Evolutionary conservation across 2,329 filamentous ascomycete species (phyloP), one percentile per base, ranked within the genome.

Genomic region (Pseudogymnoascus sp.): DNA sequence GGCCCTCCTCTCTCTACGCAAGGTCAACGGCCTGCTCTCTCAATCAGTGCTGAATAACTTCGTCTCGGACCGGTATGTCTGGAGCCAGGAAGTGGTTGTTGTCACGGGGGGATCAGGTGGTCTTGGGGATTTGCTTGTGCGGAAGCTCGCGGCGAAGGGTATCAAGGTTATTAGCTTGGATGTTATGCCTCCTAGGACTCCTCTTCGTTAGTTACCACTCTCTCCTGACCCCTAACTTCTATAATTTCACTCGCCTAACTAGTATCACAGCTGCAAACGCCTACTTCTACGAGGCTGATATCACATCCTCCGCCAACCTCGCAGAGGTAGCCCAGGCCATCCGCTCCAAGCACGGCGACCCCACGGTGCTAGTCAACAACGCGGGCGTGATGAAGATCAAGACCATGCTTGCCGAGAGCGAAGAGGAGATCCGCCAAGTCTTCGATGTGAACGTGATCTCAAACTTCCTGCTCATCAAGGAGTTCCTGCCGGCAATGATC

Each of bases 81-180:
- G 88, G 85, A 78, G 78, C 31, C 81, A 80, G 59, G 89, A 91
- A 75, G 78, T 91, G 44, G 86, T 89, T 2, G 77, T 92, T 40
- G 81, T 93, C n/a, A 91, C 89, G 0, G 90, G 90, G 5, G 90
- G 89, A 5, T 84, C 86, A 56, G 84, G 84, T 66, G 90, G 89
- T 0, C 91, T 93, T 68, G 89, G 90, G 5, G 83, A 81, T 34
- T 75, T 81, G 42, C 81, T 91, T 14, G 88, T 88, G 11, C 78
- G 81, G 66, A 73, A 87, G 59, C 79, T 93, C 23, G 85, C 84
- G 1, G 82, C 84, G 70, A 77, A 77, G 63, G 84, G 84, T 1
- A 78, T 89, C 66, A 89, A 84, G 67, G 87, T 92, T 36, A 86
- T 87, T 0, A 85, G 91, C 3, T 73, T 93, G 31, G 89, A 93